Percentiles rank a stretch among this genome's conserved stretches.
Evolutionary conservation across 306 rosid genomes (phyloP).

Genomic region (Castanea crenata): DNA sequence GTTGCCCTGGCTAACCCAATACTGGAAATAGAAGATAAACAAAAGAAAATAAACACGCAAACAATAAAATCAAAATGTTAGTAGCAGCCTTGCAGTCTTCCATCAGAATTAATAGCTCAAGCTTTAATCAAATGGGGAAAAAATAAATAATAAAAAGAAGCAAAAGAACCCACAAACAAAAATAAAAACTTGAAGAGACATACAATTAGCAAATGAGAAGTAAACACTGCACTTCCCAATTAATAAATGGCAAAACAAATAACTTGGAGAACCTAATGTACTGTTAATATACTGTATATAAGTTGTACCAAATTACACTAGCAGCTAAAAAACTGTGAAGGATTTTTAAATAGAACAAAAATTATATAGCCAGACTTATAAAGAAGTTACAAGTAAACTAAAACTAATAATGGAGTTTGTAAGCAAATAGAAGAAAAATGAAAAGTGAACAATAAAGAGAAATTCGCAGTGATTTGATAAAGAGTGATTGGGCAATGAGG

Average conservation of each 20-base stretch:
- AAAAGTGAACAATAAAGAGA: background rate
- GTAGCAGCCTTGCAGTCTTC: background rate
- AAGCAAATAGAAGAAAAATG: background rate
- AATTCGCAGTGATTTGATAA: background rate
- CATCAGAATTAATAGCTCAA: background rate
- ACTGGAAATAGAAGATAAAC: conserved; percentile 42
- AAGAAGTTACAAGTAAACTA: background rate
- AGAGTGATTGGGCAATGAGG: background rate
- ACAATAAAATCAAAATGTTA: background rate
- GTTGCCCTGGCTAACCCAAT: conserved; percentile 99
- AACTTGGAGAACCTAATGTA: no score
- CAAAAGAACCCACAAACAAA: background rate
- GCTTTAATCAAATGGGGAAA: background rate
- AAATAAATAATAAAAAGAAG: background rate
- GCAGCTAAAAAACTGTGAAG: no score
- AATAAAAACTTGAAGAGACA: background rate
- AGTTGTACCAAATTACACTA: no score
- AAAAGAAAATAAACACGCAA: background rate
- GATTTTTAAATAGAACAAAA: no score
- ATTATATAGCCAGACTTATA: no score
- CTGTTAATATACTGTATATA: no score
- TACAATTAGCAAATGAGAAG: background rate
- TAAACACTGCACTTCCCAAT: background rate
- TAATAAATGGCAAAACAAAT: background rate
- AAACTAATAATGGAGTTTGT: no score